Evolutionary conservation across 345 rosid genomes (phyloP).

Genomic region (Triadica sebifera): DNA sequence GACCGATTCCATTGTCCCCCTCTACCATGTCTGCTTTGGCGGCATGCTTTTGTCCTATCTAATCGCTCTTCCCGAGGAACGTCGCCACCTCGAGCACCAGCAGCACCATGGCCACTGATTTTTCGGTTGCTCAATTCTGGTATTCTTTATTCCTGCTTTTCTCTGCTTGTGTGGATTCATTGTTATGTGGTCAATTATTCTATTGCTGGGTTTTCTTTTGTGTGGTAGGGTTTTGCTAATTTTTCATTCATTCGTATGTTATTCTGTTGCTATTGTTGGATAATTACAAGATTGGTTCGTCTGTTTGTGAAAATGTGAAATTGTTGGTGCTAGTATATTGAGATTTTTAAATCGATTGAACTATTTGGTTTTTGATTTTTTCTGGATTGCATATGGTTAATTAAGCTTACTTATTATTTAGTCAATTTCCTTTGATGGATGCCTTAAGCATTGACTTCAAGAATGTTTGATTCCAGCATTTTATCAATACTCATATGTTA

Average conservation of each 20-base stretch:
- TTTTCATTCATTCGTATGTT: too few relatives aligned
- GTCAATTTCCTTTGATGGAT: background rate
- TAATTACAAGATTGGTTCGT: background rate
- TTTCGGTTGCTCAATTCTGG: background rate
- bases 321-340: background rate
- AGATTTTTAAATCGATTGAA: background rate
- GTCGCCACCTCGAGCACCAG: constrained; percentile 90
- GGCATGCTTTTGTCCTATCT: constrained; percentile 84
- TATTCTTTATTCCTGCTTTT: background rate
- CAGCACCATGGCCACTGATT: constrained; percentile 67
- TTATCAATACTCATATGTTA: background rate
- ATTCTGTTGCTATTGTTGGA: background rate
- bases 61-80: constrained; percentile 84
- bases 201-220: background rate
- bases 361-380: background rate
- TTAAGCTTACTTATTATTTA: too few relatives aligned
- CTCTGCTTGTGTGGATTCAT: background rate
- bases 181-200: background rate
- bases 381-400: background rate
- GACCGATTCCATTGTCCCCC: constrained; percentile 70
- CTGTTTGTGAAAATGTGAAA: background rate
- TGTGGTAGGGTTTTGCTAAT: background rate
- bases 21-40: constrained; percentile 66
- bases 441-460: background rate
- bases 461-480: background rate